A percentile compares a stretch with the other conserved stretches of the same genome.
Conservation (phyloP, 306 rosid species). For the Rosa chinensis region DNA sequence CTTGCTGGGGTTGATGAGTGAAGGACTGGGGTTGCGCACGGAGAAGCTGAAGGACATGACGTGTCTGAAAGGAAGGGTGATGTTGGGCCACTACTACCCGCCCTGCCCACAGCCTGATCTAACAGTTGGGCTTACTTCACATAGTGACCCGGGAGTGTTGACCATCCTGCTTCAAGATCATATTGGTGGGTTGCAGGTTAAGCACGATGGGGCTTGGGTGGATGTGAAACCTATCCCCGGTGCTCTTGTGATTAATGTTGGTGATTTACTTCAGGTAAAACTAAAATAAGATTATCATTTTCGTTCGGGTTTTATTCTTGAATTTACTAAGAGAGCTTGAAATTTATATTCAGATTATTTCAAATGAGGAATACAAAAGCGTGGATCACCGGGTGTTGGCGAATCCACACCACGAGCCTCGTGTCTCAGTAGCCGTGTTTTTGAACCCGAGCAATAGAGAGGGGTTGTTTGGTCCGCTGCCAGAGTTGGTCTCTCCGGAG, state of each 20-base stretch:
- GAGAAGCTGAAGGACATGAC: conserved; percentile 32
- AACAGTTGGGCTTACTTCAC: conserved; percentile 66
- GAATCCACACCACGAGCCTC: conserved; percentile 41
- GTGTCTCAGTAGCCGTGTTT: conserved; percentile 56
- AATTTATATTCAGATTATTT: conserved; percentile 35
- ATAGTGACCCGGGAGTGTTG: conserved; percentile 69
- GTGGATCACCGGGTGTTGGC: conserved; percentile 79
- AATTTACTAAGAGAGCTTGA: background rate
- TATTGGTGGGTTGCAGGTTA: conserved; percentile 79
- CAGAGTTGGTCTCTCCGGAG: conserved; percentile 55
- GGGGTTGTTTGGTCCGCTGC: conserved; percentile 60
- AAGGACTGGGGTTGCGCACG: conserved; percentile 45
- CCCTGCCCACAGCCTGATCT: conserved; percentile 42
- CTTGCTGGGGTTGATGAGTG: conserved; percentile 30
- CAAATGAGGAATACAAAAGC: conserved; percentile 68
- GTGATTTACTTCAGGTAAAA: conserved; percentile 67
- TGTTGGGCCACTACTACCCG: conserved; percentile 46
- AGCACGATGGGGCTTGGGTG: conserved; percentile 46
- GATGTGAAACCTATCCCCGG: conserved; percentile 69
- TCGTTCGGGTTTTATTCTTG: too few relatives aligned
- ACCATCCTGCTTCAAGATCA: conserved; percentile 70
- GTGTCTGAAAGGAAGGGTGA: conserved; percentile 27
- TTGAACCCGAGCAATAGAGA: conserved; percentile 52
- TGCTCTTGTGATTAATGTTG: conserved; percentile 75
- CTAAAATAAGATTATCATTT: background rate